Base-by-base conservation (phyloP, 177 flowering plant species). In the Vitis hybrid region DNA sequence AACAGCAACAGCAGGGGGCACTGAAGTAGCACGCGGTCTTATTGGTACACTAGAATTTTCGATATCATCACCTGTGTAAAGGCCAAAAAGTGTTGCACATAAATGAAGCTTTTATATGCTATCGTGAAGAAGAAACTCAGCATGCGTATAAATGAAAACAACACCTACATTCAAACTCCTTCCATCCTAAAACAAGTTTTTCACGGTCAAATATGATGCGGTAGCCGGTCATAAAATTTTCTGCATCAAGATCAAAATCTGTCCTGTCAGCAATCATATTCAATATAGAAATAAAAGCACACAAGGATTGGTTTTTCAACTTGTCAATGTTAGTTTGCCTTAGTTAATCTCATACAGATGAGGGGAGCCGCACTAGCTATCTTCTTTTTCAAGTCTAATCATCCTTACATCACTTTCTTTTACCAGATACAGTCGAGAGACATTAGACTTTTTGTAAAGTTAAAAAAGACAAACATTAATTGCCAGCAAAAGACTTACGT, bases 191-290 rank as follows among this genome's bases (percentile, higher is more conserved):
- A 19, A 82, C 71, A n/a, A 78, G 76, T 69, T 77, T 78, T 73
- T 88, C 88, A 33, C 87, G 79, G 72, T 88, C 85, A 76, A 88
- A 88, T 29, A 86, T 80, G 15, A 88, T 72, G 1, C 77, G 83
- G 77, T 88, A 80, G 64, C 92, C 90, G 15, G 85, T 81, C 92
- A 88, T 86, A 60, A 84, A 88, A 64, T 86, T 85, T 73, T 88
- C 88, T 88, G 89, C 53, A 77, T 6, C 65, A 29, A 56, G 21
- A 39, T 10, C 10, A 61, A 57, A 33, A 71, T 68, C 22, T 9
- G 29, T 16, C 31, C 5, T 0, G 51, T 78, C 62, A 66, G 69
- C 64, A 70, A 58, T 14, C 50, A 39, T n/a, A 58, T 8, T n/a
- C 15, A 16, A 10, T 15, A 18, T 2, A 52, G 12, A 13, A 14